A percentile compares a stretch with the other conserved stretches of the same genome.
Evolutionary conservation across 805 yeast genomes (phyloP).

Genomic region (Wickerhamiella siamensis): DNA sequence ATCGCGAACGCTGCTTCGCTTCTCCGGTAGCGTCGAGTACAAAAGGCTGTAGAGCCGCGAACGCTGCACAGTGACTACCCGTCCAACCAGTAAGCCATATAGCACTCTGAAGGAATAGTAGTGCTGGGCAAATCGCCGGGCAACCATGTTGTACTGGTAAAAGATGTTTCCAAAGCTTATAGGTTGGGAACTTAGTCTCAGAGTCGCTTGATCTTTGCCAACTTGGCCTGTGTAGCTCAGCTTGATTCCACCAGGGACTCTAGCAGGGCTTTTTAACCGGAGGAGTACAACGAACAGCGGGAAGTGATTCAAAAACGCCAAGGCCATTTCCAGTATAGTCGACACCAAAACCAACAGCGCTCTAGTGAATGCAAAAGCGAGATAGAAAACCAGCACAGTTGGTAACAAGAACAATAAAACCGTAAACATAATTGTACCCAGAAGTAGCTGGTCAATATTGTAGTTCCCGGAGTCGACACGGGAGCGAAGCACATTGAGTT

Average conservation of each 20-base stretch:
- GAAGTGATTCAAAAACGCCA: slow-evolving; percentile 62
- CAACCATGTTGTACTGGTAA: slow-evolving; percentile 32
- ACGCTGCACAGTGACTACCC: slow-evolving; percentile 33
- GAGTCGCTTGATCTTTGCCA: neutral
- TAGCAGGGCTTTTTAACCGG: slow-evolving; percentile 61
- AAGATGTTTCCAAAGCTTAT: slow-evolving; percentile 33
- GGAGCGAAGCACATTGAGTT: slow-evolving; percentile 66
- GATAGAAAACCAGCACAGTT: slow-evolving; percentile 73
- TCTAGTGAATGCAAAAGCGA: slow-evolving; percentile 51
- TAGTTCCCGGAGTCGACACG: slow-evolving; percentile 78
- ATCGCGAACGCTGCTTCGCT: slow-evolving; percentile 21
- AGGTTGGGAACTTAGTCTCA: slow-evolving; percentile 31
- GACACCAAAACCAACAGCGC: slow-evolving; percentile 35
- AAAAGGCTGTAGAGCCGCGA: slow-evolving; percentile 35
- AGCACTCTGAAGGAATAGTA: slow-evolving; percentile 32
- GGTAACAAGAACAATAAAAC: slow-evolving; percentile 68
- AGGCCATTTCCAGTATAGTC: slow-evolving; percentile 41
- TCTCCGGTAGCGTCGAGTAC: slow-evolving; percentile 38
- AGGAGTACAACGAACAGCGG: slow-evolving; percentile 76
- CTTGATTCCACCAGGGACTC: slow-evolving; percentile 48
- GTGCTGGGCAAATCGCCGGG: slow-evolving; percentile 28
- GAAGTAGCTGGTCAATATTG: slow-evolving; percentile 69
- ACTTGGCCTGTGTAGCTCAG: slow-evolving; percentile 12
- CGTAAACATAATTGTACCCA: slow-evolving; percentile 82
- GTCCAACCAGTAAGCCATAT: slow-evolving; percentile 33